Base-by-base conservation (phyloP, 306 rosid species). In the Glycine tomentella region DNA sequence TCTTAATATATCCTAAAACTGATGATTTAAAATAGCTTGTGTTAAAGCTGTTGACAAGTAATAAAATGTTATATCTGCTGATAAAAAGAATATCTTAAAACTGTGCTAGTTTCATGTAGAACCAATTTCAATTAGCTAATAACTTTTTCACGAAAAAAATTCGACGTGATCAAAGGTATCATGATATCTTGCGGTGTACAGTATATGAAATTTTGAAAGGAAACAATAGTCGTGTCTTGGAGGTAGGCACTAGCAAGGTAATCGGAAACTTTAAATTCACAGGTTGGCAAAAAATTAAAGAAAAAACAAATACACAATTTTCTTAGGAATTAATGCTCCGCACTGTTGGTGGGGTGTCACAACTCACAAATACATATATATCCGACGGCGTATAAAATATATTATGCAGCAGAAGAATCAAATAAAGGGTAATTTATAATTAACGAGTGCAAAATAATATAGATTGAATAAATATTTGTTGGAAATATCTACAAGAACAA, bases 331-430 rank as follows among this genome's bases (percentile, higher is more conserved):
- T 87, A 87, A 87, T 87, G 80, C 84, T 77, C 15, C 80, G 38
- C 76, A 84, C 66, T 69, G 81, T 78, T 78, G 84, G 81, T 84
- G 86, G 86, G 83, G 45, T 81, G 86, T 81, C 87, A 86, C 78
- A 63, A 34, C 46, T 64, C 70, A 36, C 48, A 63, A 63, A 63
- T 12, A 77, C 6, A n/a, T n/a, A n/a, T n/a, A 72, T 77, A 81
- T 48, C 76, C 85, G 66, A n/a, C n/a, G n/a, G n/a, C n/a, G n/a
- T n/a, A n/a, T n/a, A n/a, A 20, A 20, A 20, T 20, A 20, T 20
- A 20, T 20, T 25, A 25, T 25, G 31, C 31, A 25, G 31, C 31
- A 25, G 31, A 25, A 31, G 40, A 59, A 55, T 64, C 42, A 20
- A 83, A 25, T 25, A 0, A 25, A 72, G 36, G 61, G 15, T 45